Evolutionary conservation across 2,329 filamentous ascomycete genomes (phyloP).

Genomic region (Eutypella sp.): DNA sequence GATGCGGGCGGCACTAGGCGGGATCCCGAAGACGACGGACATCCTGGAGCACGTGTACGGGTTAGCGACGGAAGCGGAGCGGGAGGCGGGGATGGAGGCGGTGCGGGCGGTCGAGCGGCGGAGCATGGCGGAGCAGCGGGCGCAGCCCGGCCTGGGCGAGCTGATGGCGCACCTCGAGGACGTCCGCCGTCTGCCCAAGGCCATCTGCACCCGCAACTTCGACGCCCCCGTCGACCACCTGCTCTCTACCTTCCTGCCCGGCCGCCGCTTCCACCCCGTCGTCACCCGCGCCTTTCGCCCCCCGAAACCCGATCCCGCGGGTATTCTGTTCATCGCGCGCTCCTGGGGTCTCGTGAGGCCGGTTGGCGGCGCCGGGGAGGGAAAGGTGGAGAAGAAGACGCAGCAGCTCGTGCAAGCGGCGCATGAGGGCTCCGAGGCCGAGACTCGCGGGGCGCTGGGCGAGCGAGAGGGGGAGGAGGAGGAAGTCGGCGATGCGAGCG

Average conservation of each 20-base stretch:
- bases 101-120: constrained; percentile 75
- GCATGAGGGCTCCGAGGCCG: constrained; percentile 6
- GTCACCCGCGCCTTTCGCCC: constrained; percentile 78
- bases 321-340: constrained; percentile 78
- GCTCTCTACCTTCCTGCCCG: constrained; percentile 67
- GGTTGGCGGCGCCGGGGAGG: background rate
- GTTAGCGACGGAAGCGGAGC: constrained; percentile 55
- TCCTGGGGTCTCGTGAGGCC: constrained; percentile 59
- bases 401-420: constrained; percentile 15
- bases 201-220: constrained; percentile 92
- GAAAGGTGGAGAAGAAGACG: constrained; percentile 9
- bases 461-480: constrained; percentile 27
- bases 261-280: constrained; percentile 67
- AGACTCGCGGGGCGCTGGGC: constrained; percentile 15
- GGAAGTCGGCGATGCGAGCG: constrained; percentile 44
- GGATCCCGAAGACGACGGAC: constrained; percentile 67
- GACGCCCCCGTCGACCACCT: constrained; percentile 72
- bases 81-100: constrained; percentile 62
- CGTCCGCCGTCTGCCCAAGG: constrained; percentile 61
- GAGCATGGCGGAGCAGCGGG: constrained; percentile 74
- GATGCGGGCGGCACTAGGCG: constrained; percentile 68
- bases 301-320: constrained; percentile 84
- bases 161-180: constrained; percentile 88
- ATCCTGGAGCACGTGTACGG: constrained; percentile 85
- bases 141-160: constrained; percentile 71